Base-by-base conservation (phyloP, 768 basidiomycete genomes). In the Termitomyces sp. region DNA sequence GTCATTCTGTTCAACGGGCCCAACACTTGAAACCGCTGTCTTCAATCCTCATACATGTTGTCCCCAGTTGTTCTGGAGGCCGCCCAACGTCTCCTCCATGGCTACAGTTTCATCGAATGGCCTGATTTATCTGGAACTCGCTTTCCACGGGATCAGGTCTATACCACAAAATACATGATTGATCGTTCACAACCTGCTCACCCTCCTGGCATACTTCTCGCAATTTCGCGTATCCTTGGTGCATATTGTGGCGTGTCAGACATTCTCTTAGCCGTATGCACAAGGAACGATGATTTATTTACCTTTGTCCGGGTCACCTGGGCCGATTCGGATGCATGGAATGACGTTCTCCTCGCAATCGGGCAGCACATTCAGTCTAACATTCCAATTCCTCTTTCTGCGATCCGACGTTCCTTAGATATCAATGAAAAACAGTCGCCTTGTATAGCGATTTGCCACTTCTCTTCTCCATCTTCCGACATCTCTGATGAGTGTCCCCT, bases 71-170 rank as follows among this genome's bases (percentile, higher is more conserved):
- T 48, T 43, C 52, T 45, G 26, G 54, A 51, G 28, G 49, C 33
- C 41, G 50, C 33, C 1, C 47, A n/a, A 26, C 40, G 33, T 4
- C 37, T 64, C 38, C 63, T 73, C 11, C 60, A 67, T 19, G 70
- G 65, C 17, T 73, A 70, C 55, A 65, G 63, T 30, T 63, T 63
- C 46, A 53, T 68, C 42, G 64, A 71, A 58, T 70, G 68, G 66
- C 71, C 70, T 17, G 66, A 71, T 44, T 66, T 73, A 11, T 65
- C 71, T 38, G 64, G 63, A 28, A 54, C 63, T 41, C 70, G 71
- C 40, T 49, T 35, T 28, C 67, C 69, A 6, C 28, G 31, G 5
- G 43, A 62, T 41, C 15, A 41, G 43, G 31, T 44, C 4, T 56
- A 68, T 53, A 37, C 53, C 15, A 42, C 55, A 35, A 23, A 50